A percentile compares a stretch with the other conserved stretches of the same genome.
Conservation (phyloP, 1,139 yeast species). For the Sugiyamaella sp. region DNA sequence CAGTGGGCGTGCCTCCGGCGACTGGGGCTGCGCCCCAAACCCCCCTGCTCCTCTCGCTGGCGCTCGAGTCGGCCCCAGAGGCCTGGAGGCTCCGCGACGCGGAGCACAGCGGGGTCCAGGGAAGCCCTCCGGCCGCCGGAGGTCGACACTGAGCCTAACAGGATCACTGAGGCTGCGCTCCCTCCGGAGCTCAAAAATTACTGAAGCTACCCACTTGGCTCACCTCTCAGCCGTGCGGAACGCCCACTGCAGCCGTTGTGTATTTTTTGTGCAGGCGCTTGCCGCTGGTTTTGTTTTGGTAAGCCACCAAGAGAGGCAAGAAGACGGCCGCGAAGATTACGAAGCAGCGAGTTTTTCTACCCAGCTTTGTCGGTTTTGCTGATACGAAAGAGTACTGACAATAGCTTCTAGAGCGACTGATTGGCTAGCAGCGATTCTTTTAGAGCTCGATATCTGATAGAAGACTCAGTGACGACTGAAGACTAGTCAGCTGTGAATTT, state of each 20-base stretch:
- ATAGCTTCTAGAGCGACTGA: too few species aligned
- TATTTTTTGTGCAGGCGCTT: not conserved
- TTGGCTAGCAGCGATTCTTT: not conserved
- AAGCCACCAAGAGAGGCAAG: not conserved
- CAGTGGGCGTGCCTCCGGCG: not conserved
- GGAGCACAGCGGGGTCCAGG: not conserved
- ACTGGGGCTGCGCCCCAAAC: not conserved
- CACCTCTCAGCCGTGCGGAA: too few species aligned
- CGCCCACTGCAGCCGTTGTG: too few species aligned
- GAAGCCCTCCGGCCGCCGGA: not conserved
- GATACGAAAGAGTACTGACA: not conserved
- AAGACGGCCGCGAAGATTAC: not conserved
- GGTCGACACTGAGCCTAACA: too few species aligned
- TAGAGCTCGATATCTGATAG: not conserved
- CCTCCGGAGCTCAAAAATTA: too few species aligned
- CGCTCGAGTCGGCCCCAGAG: conserved; percentile 1
- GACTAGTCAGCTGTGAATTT: too few species aligned
- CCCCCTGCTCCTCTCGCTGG: not conserved
- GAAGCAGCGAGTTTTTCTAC: not conserved
- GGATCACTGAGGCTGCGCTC: too few species aligned
- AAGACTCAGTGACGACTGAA: too few species aligned
- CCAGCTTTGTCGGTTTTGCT: not conserved
- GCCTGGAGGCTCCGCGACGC: not conserved
- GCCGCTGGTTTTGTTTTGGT: not conserved
- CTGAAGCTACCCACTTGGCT: too few species aligned